Evolutionary conservation across 2,329 filamentous ascomycete genomes (phyloP), one percentile per base, ranked within the genome.

Genomic region (Fusarium graminum): DNA sequence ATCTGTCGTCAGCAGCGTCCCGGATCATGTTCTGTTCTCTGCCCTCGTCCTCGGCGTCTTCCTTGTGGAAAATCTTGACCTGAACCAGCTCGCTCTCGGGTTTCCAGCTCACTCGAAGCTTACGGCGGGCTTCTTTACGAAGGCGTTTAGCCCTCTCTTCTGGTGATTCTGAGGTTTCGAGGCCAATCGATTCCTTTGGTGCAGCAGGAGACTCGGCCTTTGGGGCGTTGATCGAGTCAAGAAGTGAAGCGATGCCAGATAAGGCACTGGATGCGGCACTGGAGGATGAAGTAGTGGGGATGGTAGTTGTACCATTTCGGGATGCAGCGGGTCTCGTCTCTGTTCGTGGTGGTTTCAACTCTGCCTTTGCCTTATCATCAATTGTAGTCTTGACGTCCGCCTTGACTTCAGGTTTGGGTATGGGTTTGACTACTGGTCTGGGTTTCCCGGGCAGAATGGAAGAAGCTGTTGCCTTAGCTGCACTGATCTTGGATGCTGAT

Each of bases 1-100:
- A 88, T 47, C 88, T 88, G 71, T 92, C 89, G 74, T 93, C 91
- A 29, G 86, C 85, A 6, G 90, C 90, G 75, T 93, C 90, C 46
- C 87, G 87, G 39, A 90, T 85, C 83, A 92, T 88, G 71, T 88
- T 90, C 54, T 84, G 82, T 52, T 87, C 85, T 54, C 90, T 85
- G 52, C 88, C 89, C 57, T 88, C 83, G 68, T 92, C 90, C 73
- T 93, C 91, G 2, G 86, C 84, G 2, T 87, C 88, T 63, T 92
- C 89, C 70, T 92, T 91, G 53, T 88, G 87, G 78, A 94, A 93
- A 47, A 89, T 80, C 65, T 86, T 86, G 53, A 92, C 81, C 68
- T 91, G 81, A 2, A 88, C 88, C 29, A 94, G 82, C 29, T 88
- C 85, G 17, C 85, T 80, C 47, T 90, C 90, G 1, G 87, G 83